Conservation (phyloP, 768 basidiomycete genomes). For the Hypholoma fasciculare region DNA sequence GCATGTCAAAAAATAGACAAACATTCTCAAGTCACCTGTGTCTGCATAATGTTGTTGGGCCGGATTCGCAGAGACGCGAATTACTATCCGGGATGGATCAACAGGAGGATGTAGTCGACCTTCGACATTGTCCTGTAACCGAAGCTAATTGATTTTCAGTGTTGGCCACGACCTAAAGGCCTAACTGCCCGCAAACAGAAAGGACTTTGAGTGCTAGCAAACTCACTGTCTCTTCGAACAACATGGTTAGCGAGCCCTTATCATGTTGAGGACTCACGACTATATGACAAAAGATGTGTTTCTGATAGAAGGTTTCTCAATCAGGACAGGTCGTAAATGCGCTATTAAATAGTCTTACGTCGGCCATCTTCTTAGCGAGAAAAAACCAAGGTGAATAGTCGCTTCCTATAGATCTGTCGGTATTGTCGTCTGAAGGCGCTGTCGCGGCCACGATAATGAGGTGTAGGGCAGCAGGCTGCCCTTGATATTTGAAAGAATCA, state of each 20-base stretch:
- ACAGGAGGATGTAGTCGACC: constrained; percentile 42
- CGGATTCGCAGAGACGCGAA: constrained; percentile 46
- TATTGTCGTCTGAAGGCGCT: constrained; percentile 34
- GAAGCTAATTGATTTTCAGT: constrained; percentile 32
- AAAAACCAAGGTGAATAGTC: constrained; percentile 39
- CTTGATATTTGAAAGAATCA: constrained; percentile 29
- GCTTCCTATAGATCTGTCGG: constrained; percentile 18
- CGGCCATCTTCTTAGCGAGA: constrained; percentile 42
- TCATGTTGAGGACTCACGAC: constrained; percentile 47
- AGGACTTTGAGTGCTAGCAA: constrained; percentile 10
- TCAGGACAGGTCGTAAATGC: constrained; percentile 15
- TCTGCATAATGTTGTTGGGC: constrained; percentile 18
- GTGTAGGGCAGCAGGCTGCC: constrained; percentile 40
- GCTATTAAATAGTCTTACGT: constrained; percentile 33
- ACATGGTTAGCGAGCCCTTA: constrained; percentile 42
- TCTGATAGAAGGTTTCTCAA: constrained; percentile 30
- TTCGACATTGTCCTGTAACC: constrained; percentile 38
- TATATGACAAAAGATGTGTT: constrained; percentile 58
- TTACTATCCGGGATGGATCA: constrained; percentile 31
- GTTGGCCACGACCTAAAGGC: constrained; percentile 9
- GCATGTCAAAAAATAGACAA: constrained; percentile 6
- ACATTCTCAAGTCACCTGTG: constrained; percentile 23
- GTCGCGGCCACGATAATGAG: constrained; percentile 57
- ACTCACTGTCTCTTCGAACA: constrained; percentile 50
- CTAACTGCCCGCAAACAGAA: constrained; percentile 16